Evolutionary conservation across 352 stramenopile genomes (phyloP).

Genomic region (Elongisporangium undulatum): DNA sequence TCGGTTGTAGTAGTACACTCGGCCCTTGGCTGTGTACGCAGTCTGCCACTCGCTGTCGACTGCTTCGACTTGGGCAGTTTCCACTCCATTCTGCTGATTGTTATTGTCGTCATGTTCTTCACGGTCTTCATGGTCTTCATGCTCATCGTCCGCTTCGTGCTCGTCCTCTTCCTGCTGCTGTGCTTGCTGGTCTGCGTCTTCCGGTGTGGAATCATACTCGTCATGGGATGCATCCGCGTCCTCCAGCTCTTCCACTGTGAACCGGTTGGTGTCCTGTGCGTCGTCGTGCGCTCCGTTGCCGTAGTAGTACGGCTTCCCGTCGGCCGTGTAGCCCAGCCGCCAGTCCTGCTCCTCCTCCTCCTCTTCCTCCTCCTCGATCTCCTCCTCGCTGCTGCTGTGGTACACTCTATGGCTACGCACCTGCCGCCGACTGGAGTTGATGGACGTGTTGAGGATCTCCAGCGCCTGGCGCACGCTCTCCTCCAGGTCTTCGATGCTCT

Average conservation of each 20-base stretch:
- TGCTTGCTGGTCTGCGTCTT: conserved; percentile 1
- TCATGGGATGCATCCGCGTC: neutral
- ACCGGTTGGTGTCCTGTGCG: neutral
- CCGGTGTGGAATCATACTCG: neutral
- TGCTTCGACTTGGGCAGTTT: neutral
- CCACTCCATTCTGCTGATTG: conserved; percentile 6
- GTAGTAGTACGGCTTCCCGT: conserved; percentile 12
- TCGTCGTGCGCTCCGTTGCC: conserved; percentile 3
- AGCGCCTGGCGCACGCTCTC: conserved; percentile 44
- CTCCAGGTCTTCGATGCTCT: conserved; percentile 34
- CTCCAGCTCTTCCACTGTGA: neutral
- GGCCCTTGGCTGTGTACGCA: conserved; percentile 78
- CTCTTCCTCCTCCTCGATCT: conserved; percentile 13
- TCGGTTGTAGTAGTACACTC: conserved; percentile 89
- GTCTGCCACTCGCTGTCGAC: conserved; percentile 71
- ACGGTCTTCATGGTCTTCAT: conserved; percentile 3
- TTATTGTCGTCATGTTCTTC: conserved; percentile 9
- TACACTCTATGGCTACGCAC: conserved; percentile 1
- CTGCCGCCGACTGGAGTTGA: conserved; percentile 3
- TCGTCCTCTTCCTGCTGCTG: conserved; percentile 2
- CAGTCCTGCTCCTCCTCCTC: conserved; percentile 7
- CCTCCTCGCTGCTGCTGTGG: conserved; percentile 16
- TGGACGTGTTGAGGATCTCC: conserved; percentile 35
- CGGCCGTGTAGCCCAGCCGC: conserved; percentile 4
- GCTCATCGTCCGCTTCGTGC: conserved; percentile 2